Percentiles rank a stretch among this genome's conserved stretches.
Evolutionary conservation across 2,329 filamentous ascomycete genomes (phyloP).

Genomic region (Aspergillus quadricinctus): DNA sequence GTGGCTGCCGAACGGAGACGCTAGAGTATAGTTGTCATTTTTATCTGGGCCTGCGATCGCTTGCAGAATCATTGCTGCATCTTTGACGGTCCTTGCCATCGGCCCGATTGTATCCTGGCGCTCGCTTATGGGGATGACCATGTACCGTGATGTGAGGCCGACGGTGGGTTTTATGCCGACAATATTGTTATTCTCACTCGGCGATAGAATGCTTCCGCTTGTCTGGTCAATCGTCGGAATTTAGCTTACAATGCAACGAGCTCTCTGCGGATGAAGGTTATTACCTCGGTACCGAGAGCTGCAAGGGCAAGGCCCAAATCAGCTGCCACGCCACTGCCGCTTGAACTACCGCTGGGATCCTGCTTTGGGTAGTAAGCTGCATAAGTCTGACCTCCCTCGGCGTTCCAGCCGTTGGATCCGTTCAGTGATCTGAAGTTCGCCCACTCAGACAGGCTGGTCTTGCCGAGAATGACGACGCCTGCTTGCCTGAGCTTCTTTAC

Average conservation of each 20-base stretch:
- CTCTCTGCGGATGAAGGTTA: not conserved
- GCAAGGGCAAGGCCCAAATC: slow-evolving; percentile 58
- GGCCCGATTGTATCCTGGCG: slow-evolving; percentile 56
- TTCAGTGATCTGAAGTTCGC: slow-evolving; percentile 58
- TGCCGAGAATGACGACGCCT: slow-evolving; percentile 63
- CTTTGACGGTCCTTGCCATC: slow-evolving; percentile 56
- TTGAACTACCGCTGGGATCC: slow-evolving; percentile 59
- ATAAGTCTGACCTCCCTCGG: slow-evolving; percentile 58
- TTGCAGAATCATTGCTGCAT: slow-evolving; percentile 54
- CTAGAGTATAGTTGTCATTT: slow-evolving; percentile 55
- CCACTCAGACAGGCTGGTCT: slow-evolving; percentile 63
- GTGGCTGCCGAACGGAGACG: slow-evolving; percentile 50
- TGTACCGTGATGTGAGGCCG: slow-evolving; percentile 54
- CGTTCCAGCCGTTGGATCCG: slow-evolving; percentile 58
- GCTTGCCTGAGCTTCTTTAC: slow-evolving; percentile 57
- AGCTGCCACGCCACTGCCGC: slow-evolving; percentile 58
- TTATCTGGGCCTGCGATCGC: slow-evolving; percentile 54
- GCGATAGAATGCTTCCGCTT: slow-evolving; percentile 59
- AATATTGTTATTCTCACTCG: slow-evolving; percentile 53
- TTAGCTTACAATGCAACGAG: not conserved
- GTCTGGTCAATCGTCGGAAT: slow-evolving; percentile 39
- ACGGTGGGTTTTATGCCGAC: slow-evolving; percentile 67
- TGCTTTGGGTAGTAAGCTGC: slow-evolving; percentile 59
- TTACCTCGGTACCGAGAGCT: slow-evolving; percentile 55
- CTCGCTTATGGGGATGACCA: slow-evolving; percentile 62